Evolutionary conservation across 2,329 filamentous ascomycete genomes (phyloP).

Genomic region (Ophiostoma sp.): DNA sequence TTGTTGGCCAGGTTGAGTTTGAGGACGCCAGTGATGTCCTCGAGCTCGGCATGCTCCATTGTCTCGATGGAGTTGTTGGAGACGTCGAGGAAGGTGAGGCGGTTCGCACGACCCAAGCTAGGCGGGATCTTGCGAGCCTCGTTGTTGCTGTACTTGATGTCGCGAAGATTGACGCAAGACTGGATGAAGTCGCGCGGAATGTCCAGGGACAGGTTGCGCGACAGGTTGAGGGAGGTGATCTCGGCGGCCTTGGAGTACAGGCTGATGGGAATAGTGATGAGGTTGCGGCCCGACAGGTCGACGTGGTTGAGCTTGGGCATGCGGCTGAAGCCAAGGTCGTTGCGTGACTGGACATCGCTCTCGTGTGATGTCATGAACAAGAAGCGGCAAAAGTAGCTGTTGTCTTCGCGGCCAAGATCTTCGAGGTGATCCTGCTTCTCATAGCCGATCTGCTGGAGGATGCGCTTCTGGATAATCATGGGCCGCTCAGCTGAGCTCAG

Average conservation of each 20-base stretch:
- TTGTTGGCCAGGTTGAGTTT: conserved; percentile 95
- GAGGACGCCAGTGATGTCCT: conserved; percentile 67
- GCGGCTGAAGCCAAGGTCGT: conserved; percentile 76
- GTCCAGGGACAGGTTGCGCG: conserved; percentile 84
- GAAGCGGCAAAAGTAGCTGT: conserved; percentile 93
- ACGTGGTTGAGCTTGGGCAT: conserved; percentile 91
- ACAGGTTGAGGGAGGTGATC: conserved; percentile 91
- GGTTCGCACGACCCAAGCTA: conserved; percentile 74
- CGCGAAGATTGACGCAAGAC: conserved; percentile 80
- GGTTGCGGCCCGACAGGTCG: conserved; percentile 80
- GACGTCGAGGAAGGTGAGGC: conserved; percentile 83
- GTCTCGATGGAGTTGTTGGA: conserved; percentile 91
- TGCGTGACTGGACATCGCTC: conserved; percentile 68
- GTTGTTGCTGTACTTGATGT: conserved; percentile 94
- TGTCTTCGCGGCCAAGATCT: conserved; percentile 92
- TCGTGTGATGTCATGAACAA: conserved; percentile 88
- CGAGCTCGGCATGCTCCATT: conserved; percentile 76
- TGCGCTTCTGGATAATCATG: conserved; percentile 81
- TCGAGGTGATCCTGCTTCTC: conserved; percentile 80
- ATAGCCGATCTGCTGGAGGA: conserved; percentile 90
- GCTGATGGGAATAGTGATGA: conserved; percentile 90
- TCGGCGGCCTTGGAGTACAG: conserved; percentile 87
- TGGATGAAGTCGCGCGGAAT: conserved; percentile 96
- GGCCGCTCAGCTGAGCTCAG: conserved; percentile 74
- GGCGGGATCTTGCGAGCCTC: conserved; percentile 81